A percentile compares a stretch with the other conserved stretches of the same genome.
Evolutionary conservation across 2,329 filamentous ascomycete genomes (phyloP).

Genomic region (Claviceps monticola): DNA sequence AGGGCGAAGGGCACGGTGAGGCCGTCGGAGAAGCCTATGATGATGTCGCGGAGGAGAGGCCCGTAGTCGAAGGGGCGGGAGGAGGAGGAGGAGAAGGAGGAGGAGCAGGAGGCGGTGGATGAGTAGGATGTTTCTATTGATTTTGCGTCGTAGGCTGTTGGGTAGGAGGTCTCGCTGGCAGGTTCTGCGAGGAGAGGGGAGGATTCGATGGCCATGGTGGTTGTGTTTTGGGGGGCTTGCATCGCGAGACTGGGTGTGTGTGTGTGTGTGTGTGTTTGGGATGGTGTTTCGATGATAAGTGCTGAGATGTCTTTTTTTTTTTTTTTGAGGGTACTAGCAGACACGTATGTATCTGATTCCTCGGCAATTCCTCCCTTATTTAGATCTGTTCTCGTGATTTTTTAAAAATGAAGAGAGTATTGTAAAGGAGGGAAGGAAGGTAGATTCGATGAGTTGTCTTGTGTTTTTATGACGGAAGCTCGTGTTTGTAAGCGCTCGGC

Average conservation of each 20-base stretch:
- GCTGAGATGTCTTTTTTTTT: too few species aligned
- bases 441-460: too few species aligned
- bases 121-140: constrained; percentile 7
- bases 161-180: constrained; percentile 12
- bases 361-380: too few species aligned
- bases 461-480: too few species aligned
- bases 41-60: constrained; percentile 46
- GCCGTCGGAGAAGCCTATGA: constrained; percentile 65
- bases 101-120: constrained; percentile 4
- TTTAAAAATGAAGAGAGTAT: too few species aligned
- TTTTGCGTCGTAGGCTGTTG: constrained; percentile 12
- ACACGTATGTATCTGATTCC: too few species aligned
- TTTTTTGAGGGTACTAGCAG: too few species aligned
- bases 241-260: background rate
- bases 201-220: constrained; percentile 14
- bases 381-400: too few species aligned
- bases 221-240: background rate
- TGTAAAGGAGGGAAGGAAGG: too few species aligned
- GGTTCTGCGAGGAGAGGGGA: constrained; percentile 22
- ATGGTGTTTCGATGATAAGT: too few species aligned
- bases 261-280: background rate
- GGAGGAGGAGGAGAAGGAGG: constrained; percentile 5
- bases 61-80: constrained; percentile 21
- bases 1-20: constrained; percentile 70
- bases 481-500: too few species aligned